Conservation (phyloP, 129 eudicot species). For the Dittrichia graveolens region DNA sequence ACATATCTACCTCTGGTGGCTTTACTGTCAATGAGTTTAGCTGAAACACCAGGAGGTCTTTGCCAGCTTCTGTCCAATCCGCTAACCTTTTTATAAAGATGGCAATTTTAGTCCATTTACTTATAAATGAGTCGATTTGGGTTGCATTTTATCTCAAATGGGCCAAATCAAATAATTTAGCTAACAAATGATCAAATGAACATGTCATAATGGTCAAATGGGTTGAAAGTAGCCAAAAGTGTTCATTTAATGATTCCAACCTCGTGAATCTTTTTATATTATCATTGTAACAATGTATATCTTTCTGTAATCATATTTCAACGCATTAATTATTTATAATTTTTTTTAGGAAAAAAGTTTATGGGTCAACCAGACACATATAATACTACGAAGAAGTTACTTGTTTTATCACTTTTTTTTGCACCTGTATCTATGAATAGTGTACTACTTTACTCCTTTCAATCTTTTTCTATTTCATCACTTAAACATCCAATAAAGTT, state of each 20-base stretch:
- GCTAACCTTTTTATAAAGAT: constrained; percentile 50
- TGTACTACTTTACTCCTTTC: neutral
- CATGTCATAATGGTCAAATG: neutral
- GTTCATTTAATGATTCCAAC: neutral
- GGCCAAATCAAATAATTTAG: neutral
- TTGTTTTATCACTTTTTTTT: neutral
- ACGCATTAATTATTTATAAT: neutral
- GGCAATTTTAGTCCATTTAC: neutral
- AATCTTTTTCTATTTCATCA: neutral
- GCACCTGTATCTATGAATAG: neutral
- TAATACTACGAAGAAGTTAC: neutral
- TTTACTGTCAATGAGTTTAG: constrained; percentile 79
- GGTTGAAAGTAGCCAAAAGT: neutral
- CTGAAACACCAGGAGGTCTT: constrained; percentile 91
- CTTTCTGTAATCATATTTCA: neutral
- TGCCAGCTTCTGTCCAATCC: constrained; percentile 99
- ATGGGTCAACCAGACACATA: neutral
- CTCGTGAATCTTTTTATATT: neutral
- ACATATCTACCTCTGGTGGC: constrained; percentile 58
- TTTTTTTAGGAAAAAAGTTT: neutral
- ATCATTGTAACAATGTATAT: neutral
- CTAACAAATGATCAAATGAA: neutral
- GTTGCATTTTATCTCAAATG: neutral
- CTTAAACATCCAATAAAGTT: neutral
- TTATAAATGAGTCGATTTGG: neutral